These are phyloP conservation scores for Phyllosticta ampelicida DNA, from an alignment of 2,329 filamentous ascomycete genomes.

Conservation along the genomic window DNA sequence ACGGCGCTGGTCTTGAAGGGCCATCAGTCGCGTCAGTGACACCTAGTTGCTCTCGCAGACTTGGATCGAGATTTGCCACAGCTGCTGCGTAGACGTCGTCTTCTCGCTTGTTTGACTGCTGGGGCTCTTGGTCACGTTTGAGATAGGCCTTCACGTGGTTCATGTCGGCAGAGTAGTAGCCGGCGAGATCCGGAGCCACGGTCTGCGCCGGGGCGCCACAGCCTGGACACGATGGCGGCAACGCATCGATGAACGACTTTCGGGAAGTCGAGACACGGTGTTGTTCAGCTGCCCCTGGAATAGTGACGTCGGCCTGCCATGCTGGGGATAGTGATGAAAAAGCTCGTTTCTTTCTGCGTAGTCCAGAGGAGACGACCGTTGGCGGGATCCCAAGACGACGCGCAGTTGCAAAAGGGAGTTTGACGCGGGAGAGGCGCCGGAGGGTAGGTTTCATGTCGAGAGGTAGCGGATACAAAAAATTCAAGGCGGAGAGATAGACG, in stretches of 20 bases:
- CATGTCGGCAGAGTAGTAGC: conserved; percentile 44
- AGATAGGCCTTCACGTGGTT: conserved; percentile 36
- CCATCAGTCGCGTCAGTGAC: background rate
- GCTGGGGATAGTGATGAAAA: background rate
- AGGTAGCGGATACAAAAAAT: background rate
- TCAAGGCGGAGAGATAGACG: no score
- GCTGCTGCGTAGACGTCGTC: conserved; percentile 28
- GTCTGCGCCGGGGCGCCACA: conserved; percentile 52
- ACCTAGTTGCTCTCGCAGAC: conserved; percentile 1
- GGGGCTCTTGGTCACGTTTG: background rate
- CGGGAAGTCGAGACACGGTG: background rate
- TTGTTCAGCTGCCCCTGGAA: background rate
- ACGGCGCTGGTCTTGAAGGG: background rate
- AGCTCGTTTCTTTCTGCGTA: background rate
- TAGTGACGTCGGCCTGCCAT: background rate
- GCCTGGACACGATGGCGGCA: conserved; percentile 49
- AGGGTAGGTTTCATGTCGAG: background rate
- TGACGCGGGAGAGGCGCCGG: background rate
- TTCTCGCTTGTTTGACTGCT: conserved; percentile 18
- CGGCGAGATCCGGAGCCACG: conserved; percentile 42
- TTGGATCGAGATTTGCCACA: conserved; percentile 20
- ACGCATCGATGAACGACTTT: conserved; percentile 1
- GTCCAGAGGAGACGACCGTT: background rate
- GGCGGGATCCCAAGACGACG: background rate
- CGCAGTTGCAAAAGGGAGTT: background rate